Base-by-base conservation (phyloP, 176 grass and related monocot species). In the Triticum turgidum region DNA sequence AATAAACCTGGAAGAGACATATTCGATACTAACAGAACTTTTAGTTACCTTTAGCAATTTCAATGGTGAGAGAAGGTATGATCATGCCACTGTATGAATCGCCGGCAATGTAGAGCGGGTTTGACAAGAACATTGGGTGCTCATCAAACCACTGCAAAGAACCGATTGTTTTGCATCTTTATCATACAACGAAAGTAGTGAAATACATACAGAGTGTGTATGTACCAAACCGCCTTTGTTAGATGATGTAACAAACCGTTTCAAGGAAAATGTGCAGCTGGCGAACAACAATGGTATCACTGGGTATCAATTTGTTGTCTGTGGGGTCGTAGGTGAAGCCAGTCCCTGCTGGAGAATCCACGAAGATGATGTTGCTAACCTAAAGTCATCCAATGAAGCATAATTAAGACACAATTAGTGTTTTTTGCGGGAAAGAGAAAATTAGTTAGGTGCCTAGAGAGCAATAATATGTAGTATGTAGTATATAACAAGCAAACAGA, bases 1-100 rank as follows among this genome's bases (percentile, higher is more conserved):
- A 32, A 17, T 2, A 33, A 67, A 67, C 27, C 5, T 15, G 64
- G 7, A 66, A 32, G 27, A 67, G 12, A 67, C 2, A 12, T 47
- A 47, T 15, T 30, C 1, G 5, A 13, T 5, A 15, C 1, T 25
- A 12, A 65, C 18, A 21, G n/a, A 80, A 65, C 4, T 7, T 66
- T 14, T 7, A 13, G 18, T 78, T 75, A 95, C 88, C 88, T 91
- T 85, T 70, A 27, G 68, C 77, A 3, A 97, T 87, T 69, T 86
- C 38, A 9, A 87, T 49, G 47, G 92, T 7, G 10, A 90, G 86
- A 14, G 85, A 63, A 56, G 92, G 92, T 14, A 92, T 85, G 30
- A 88, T 89, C 30, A 87, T 76, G 41, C 95, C 95, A 21, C 88
- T 77, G 71, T 94, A 94, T 0, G 95, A 97, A 89, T 97, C 92